phyloP scores from a whole-genome alignment of 345 rosid species.

The Brassica rapa region DNA sequence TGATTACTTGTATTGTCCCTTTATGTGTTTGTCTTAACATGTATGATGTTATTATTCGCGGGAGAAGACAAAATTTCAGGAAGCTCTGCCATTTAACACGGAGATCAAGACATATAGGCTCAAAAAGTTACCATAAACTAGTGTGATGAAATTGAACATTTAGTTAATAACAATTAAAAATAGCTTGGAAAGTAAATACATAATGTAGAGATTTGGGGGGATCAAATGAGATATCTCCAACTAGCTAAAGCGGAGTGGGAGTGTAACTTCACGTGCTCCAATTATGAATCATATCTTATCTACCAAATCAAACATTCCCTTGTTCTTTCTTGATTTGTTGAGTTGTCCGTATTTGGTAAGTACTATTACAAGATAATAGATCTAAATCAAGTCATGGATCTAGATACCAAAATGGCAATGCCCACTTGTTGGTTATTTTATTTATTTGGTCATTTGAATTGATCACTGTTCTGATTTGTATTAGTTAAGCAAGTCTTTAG shows the following conservation, averaged over 20 bases:
- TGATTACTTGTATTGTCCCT: neutral
- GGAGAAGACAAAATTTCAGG: neutral
- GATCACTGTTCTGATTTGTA: neutral
- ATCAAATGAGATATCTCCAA: neutral
- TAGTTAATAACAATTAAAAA: neutral
- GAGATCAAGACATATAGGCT: neutral
- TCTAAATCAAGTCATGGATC: neutral
- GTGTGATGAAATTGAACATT: neutral
- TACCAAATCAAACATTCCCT: slow-evolving; percentile 7
- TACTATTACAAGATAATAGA: neutral
- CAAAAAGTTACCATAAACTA: neutral
- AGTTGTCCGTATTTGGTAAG: slow-evolving; percentile 1
- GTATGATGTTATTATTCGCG: neutral
- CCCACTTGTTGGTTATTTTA: neutral
- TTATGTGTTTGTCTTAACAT: neutral
- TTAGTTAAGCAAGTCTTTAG: neutral
- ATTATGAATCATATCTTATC: slow-evolving; percentile 1
- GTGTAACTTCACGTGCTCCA: slow-evolving; percentile 17
- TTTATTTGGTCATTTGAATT: neutral
- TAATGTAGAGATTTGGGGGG: neutral
- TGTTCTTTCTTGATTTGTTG: neutral
- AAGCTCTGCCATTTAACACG: neutral
- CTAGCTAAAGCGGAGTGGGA: neutral
- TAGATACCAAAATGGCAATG: slow-evolving; percentile 13
- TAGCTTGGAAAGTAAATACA: neutral